Conservation (phyloP, 495 filamentous ascomycete genomes). For the Trichoderma erinaceum region DNA sequence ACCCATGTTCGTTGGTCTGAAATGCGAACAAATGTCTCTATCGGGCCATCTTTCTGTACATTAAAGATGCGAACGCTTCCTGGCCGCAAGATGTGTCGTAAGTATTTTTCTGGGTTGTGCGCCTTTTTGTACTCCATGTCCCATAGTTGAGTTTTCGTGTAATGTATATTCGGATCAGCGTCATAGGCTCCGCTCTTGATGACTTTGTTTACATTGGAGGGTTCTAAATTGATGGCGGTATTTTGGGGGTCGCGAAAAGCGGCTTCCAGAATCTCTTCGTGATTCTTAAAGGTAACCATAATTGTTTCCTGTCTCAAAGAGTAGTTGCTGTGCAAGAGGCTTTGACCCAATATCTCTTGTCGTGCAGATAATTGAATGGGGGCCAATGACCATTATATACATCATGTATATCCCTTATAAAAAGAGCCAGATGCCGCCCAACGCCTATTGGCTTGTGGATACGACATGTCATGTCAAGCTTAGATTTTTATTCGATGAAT, state of each 20-base stretch:
- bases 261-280: conserved; percentile 13
- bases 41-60: neutral
- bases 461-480: neutral
- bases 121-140: conserved; percentile 15
- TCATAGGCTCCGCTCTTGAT: conserved; percentile 12
- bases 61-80: conserved; percentile 12
- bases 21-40: conserved; percentile 2
- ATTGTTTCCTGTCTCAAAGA: neutral
- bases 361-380: neutral
- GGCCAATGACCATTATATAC: neutral
- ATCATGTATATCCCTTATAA: too few species aligned
- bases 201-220: conserved; percentile 13
- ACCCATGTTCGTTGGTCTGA: neutral
- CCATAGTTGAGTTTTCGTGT: conserved; percentile 13
- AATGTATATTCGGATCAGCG: neutral
- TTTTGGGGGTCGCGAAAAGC: conserved; percentile 32
- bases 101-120: conserved; percentile 9
- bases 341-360: neutral
- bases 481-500: neutral
- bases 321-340: neutral
- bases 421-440: too few species aligned
- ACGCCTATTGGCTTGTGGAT: too few species aligned
- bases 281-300: neutral
- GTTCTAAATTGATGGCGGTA: conserved; percentile 27
- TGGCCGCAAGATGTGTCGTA: neutral